A percentile compares a stretch with the other conserved stretches of the same genome.
phyloP scores from a whole-genome alignment of 2,329 filamentous ascomycete genomes.

The Aplosporella prunicola region DNA sequence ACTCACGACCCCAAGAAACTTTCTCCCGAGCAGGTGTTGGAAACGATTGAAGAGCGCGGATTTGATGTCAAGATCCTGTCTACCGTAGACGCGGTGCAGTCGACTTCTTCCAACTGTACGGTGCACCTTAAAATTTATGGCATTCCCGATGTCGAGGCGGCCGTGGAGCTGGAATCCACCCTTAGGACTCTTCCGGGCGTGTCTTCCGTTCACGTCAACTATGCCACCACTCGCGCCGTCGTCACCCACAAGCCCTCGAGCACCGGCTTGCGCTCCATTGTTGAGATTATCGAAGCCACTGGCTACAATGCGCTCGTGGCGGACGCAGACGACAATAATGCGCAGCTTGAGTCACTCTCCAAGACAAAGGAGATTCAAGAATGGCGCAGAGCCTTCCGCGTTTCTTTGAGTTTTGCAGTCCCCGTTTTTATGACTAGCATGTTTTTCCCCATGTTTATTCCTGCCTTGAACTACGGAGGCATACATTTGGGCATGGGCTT shows the following conservation, averaged over 20 bases:
- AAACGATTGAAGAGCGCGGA: slow-evolving; percentile 79
- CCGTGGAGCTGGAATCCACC: slow-evolving; percentile 59
- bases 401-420: slow-evolving; percentile 71
- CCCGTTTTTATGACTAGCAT: slow-evolving; percentile 91
- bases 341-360: slow-evolving; percentile 86
- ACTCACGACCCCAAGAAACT: slow-evolving; percentile 69
- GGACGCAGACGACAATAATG: slow-evolving; percentile 91
- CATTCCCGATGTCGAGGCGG: slow-evolving; percentile 59
- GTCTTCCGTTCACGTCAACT: slow-evolving; percentile 60
- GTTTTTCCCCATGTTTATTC: slow-evolving; percentile 80
- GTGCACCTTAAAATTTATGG: slow-evolving; percentile 82
- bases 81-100: slow-evolving; percentile 50
- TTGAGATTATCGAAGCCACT: slow-evolving; percentile 69
- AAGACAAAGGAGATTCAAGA: slow-evolving; percentile 95
- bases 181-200: slow-evolving; percentile 61
- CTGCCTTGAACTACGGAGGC: slow-evolving; percentile 65
- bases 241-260: slow-evolving; percentile 63
- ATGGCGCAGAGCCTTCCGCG: slow-evolving; percentile 73
- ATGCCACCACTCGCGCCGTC: slow-evolving; percentile 63
- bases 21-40: slow-evolving; percentile 61
- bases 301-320: slow-evolving; percentile 85
- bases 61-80: slow-evolving; percentile 82
- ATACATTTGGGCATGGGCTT: slow-evolving; percentile 61
- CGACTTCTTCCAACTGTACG: slow-evolving; percentile 48
- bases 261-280: slow-evolving; percentile 71